A percentile compares a stretch with the other conserved stretches of the same genome.
phyloP scores from a whole-genome alignment of 148 eudicot genomes.

The Rhododendron williamsianum region DNA sequence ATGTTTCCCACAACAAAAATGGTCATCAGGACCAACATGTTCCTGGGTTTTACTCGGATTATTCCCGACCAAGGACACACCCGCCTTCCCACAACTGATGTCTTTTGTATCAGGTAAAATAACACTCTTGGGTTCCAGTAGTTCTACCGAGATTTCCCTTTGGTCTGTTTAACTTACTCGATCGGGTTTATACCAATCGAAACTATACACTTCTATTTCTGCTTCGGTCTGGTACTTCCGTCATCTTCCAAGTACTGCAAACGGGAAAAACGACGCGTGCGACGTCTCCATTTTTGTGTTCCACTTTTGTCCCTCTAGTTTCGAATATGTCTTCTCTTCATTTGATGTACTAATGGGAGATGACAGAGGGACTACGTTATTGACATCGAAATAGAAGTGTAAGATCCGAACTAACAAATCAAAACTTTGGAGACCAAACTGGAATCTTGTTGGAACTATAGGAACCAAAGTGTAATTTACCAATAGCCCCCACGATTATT shows the following conservation, averaged over 20 bases:
- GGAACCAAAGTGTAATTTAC: not conserved
- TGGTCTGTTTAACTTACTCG: not conserved
- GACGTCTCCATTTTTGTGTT: not conserved
- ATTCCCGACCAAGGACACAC: constrained; percentile 16
- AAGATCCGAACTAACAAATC: not conserved
- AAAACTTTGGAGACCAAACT: not conserved
- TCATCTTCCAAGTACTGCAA: not conserved
- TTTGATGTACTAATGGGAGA: not conserved
- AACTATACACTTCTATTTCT: not conserved
- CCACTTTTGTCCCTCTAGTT: not conserved
- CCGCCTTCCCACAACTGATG: constrained; percentile 17
- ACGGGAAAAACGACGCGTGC: not conserved
- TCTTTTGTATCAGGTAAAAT: not conserved
- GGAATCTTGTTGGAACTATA: not conserved
- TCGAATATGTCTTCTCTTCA: not conserved
- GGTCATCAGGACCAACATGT: not conserved
- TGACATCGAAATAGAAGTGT: not conserved
- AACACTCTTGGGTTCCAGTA: not conserved
- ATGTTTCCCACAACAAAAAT: not conserved
- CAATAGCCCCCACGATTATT: not conserved
- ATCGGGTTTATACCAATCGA: not conserved
- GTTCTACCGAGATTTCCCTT: not conserved
- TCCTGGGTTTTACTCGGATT: constrained; percentile 16
- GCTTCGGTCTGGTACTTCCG: not conserved
- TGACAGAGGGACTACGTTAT: not conserved